phyloP scores from a whole-genome alignment of 208 protist genomes.

The Novymonas esmeraldas region DNA sequence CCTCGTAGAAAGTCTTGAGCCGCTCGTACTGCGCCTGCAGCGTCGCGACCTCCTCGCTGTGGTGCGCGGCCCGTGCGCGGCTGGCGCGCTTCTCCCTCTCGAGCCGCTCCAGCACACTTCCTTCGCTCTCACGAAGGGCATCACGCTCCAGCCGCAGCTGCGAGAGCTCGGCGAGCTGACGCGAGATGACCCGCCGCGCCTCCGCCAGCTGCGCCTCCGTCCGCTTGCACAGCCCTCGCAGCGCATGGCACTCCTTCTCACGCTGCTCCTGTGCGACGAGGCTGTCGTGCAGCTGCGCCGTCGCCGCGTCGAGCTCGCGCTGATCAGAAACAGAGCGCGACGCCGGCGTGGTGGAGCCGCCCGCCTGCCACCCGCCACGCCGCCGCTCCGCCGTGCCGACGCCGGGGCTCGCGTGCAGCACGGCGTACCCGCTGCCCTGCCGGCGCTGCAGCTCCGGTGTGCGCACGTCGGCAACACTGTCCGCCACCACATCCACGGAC shows the following conservation, averaged over 20 bases:
- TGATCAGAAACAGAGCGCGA: slow-evolving; percentile 7
- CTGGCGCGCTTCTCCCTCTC: slow-evolving; percentile 49
- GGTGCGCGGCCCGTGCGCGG: slow-evolving; percentile 42
- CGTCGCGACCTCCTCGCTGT: slow-evolving; percentile 54
- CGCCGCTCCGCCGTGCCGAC: neutral
- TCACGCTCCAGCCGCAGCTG: slow-evolving; percentile 44
- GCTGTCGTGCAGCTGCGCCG: slow-evolving; percentile 62
- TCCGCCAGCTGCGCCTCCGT: slow-evolving; percentile 60
- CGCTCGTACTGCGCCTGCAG: slow-evolving; percentile 71
- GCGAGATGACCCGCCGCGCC: slow-evolving; percentile 62
- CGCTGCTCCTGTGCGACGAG: slow-evolving; percentile 65
- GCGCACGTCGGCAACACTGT: too few relatives aligned
- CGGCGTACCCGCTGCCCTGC: slow-evolving; percentile 15
- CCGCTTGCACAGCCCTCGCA: slow-evolving; percentile 39
- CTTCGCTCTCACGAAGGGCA: slow-evolving; percentile 44
- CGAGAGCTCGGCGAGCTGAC: slow-evolving; percentile 74
- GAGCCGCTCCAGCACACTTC: slow-evolving; percentile 44
- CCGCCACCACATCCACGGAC: neutral
- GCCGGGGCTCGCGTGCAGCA: slow-evolving; percentile 20
- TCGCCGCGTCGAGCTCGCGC: slow-evolving; percentile 18
- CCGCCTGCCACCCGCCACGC: neutral
- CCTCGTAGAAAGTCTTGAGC: slow-evolving; percentile 70
- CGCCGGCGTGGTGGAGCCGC: neutral
- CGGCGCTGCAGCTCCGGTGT: neutral
- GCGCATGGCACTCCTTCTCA: slow-evolving; percentile 58